Base-by-base conservation (phyloP, 208 protist genomes). In the Naegleria gruberi region DNA sequence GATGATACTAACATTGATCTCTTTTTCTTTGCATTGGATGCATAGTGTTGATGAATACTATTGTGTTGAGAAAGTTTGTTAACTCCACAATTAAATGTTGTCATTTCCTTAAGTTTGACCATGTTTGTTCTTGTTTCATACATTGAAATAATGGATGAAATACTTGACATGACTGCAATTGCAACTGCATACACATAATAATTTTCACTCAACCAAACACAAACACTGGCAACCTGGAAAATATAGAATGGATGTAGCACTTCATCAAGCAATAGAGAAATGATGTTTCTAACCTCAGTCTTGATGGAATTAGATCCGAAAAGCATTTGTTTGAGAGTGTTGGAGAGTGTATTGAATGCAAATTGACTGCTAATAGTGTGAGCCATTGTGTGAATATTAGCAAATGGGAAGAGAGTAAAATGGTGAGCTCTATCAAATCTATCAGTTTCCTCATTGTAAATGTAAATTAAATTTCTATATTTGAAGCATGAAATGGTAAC, bases 241-340 rank as follows among this genome's bases (percentile, higher is more conserved):
- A 91, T 46, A 65, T 90, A 91, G 26, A 91, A 91, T 15, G 90
- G 90, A 40, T 88, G 77, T 17, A 91, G 23, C 0, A 87, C 82
- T 89, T 91, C 90, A 91, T 89, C 57, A 10, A 91, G 8, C 1
- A 91, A 34, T 17, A 91, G 87, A 43, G 5, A 15, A 10, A 74
- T 26, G 7, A 41, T 8, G 47, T n/a, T 55, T 82, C 87, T 88
- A 4, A 91, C 26, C 10, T 0, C 0, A 6, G 89, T 82, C 6
- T 91, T 40, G 2, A 91, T 73, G 10, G 7, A 10, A 65, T 91
- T 91, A 2, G 17, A n/a, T n/a, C 90, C 90, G 65, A 65, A 91
- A 5, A 82, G 30, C 26, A n/a, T 12, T 30, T 30, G 10, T n/a
- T 77, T 77, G 34, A 37, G n/a, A 37, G 65, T 77, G 23, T 8